Conservation (phyloP, 1,284 basidiomycete genomes). For the Polyporus tsugae region DNA sequence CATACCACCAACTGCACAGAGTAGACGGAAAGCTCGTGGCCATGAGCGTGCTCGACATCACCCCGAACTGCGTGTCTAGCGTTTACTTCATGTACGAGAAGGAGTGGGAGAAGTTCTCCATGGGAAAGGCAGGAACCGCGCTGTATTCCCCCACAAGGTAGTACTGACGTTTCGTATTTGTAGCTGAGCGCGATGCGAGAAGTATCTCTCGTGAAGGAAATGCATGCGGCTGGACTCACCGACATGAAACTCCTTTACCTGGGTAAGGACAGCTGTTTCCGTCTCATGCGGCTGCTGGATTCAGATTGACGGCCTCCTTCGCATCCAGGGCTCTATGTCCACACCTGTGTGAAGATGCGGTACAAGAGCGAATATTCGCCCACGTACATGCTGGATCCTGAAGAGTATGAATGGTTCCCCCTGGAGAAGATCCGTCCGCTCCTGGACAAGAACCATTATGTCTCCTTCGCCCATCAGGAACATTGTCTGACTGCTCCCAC, state of each 20-base stretch:
- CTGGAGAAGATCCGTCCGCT: slow-evolving; percentile 65
- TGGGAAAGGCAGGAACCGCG: slow-evolving; percentile 76
- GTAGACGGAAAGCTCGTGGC: slow-evolving; percentile 87
- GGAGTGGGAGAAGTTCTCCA: slow-evolving; percentile 74
- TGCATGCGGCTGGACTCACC: slow-evolving; percentile 72
- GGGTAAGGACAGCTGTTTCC: slow-evolving; percentile 61
- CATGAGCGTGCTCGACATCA: slow-evolving; percentile 90
- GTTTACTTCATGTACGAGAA: slow-evolving; percentile 97
- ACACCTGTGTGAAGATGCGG: slow-evolving; percentile 93
- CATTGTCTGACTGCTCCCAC: slow-evolving; percentile 51
- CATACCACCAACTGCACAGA: slow-evolving; percentile 88
- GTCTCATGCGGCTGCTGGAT: background rate
- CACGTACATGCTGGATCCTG: slow-evolving; percentile 91
- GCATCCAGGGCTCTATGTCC: slow-evolving; percentile 85
- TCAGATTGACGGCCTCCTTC: background rate
- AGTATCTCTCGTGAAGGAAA: slow-evolving; percentile 74
- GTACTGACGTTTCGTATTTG: background rate
- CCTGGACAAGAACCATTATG: slow-evolving; percentile 73
- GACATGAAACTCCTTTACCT: slow-evolving; percentile 81
- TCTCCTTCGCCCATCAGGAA: slow-evolving; percentile 71
- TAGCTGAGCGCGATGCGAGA: slow-evolving; percentile 89
- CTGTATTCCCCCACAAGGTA: background rate
- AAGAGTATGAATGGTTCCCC: slow-evolving; percentile 81
- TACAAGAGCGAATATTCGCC: slow-evolving; percentile 96
- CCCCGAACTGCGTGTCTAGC: slow-evolving; percentile 90